phyloP scores from a whole-genome alignment of 352 stramenopile genomes.

The Pythium sp. region DNA sequence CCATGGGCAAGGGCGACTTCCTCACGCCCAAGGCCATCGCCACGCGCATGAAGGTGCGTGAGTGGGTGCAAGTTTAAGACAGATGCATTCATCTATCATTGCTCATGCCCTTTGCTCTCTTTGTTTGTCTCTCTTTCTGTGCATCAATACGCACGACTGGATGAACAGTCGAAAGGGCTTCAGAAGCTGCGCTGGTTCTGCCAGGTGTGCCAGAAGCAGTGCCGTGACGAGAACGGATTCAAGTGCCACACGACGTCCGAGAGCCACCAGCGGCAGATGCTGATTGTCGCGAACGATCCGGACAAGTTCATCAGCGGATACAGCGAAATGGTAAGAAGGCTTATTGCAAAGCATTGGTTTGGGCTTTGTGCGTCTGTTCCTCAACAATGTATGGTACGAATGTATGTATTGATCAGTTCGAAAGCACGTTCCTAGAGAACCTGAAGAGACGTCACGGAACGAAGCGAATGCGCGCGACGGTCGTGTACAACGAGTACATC shows the following conservation, averaged over 20 bases:
- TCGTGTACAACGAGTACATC: constrained; percentile 99
- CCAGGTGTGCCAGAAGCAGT: constrained; percentile 99
- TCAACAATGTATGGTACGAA: background rate
- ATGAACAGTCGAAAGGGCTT: constrained; percentile 90
- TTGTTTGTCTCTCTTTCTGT: background rate
- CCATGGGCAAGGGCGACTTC: constrained; percentile 86
- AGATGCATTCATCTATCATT: background rate
- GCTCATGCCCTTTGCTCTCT: background rate
- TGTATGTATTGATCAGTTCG: constrained; percentile 76
- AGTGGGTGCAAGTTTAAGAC: no score
- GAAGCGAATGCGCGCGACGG: constrained; percentile 95
- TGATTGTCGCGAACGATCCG: constrained; percentile 96
- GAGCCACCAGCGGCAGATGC: constrained; percentile 98
- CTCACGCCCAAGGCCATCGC: constrained; percentile 83
- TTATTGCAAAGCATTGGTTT: constrained; percentile 9
- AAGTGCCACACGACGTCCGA: constrained; percentile 98
- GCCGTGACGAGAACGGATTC: constrained; percentile 99
- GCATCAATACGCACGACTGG: background rate
- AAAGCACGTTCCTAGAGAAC: constrained; percentile 94
- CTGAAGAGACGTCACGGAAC: constrained; percentile 93
- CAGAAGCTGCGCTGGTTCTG: constrained; percentile 99
- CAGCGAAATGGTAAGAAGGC: constrained; percentile 51
- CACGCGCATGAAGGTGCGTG: constrained; percentile 81
- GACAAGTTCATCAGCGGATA: constrained; percentile 93
- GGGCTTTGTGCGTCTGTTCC: background rate